phyloP scores from a whole-genome alignment of 1,284 basidiomycete species.

The Apiotrichum sp. region DNA sequence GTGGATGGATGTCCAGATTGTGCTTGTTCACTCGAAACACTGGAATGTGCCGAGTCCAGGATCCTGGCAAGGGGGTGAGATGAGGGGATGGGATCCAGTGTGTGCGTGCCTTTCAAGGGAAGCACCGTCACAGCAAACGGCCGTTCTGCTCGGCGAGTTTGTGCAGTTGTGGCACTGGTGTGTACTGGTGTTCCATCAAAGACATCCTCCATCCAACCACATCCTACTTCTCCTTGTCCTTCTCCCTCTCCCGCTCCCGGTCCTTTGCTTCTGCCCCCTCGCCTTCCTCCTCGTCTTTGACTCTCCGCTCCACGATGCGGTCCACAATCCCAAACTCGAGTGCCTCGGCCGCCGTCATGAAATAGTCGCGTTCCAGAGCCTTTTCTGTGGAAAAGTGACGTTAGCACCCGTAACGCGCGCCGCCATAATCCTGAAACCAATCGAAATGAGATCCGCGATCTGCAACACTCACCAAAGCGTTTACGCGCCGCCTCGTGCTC shows the following conservation, averaged over 20 bases:
- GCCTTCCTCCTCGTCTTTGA: conserved; percentile 16
- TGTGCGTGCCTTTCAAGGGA: too few species aligned
- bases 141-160: too few species aligned
- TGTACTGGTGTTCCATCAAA: background rate
- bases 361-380: conserved; percentile 87
- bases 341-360: conserved; percentile 84
- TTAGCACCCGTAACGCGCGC: too few species aligned
- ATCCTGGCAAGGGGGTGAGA: too few species aligned
- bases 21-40: too few species aligned
- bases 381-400: conserved; percentile 50
- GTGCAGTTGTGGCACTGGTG: background rate
- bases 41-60: too few species aligned
- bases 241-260: background rate
- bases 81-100: too few species aligned
- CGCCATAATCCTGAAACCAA: too few species aligned
- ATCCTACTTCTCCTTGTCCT: conserved; percentile 5
- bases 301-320: conserved; percentile 62
- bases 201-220: background rate
- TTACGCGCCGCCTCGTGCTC: conserved; percentile 57
- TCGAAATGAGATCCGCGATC: too few species aligned
- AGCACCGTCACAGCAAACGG: too few species aligned
- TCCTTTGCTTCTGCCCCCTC: background rate
- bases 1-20: too few species aligned
- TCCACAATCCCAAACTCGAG: conserved; percentile 86
- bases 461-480: conserved; percentile 63